These are phyloP conservation scores for Ramaria sp. DNA, from an alignment of 768 basidiomycete species.

Conservation along the genomic window DNA sequence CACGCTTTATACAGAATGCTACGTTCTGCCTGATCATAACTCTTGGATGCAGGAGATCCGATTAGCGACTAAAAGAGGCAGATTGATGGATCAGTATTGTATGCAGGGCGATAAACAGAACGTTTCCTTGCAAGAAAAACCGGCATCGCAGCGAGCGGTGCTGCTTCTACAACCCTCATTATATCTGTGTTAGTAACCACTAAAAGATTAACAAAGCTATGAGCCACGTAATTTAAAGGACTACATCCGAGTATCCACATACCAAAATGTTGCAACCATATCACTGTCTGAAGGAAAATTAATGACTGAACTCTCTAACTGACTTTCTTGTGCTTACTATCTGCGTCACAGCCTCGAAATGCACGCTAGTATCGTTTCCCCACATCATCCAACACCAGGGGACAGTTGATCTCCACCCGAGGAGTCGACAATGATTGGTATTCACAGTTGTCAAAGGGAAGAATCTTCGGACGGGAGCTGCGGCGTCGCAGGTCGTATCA, in stretches of 20 bases:
- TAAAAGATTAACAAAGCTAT: background rate
- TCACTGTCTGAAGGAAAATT: conserved; percentile 29
- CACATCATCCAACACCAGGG: conserved; percentile 60
- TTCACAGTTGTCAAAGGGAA: conserved; percentile 23
- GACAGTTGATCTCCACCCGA: conserved; percentile 45
- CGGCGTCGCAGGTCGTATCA: background rate
- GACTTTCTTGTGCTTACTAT: conserved; percentile 29
- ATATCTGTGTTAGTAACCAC: background rate
- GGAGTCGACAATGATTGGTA: conserved; percentile 35
- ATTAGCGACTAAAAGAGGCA: background rate
- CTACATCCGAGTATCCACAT: background rate
- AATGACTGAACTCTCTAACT: background rate
- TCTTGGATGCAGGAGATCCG: too few relatives aligned
- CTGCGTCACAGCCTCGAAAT: conserved; percentile 36
- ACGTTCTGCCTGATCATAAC: background rate
- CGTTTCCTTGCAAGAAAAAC: background rate
- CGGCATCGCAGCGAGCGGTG: background rate
- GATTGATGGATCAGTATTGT: background rate
- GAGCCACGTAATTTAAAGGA: background rate
- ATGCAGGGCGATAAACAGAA: background rate
- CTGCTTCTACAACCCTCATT: background rate
- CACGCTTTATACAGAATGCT: background rate
- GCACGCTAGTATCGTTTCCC: conserved; percentile 39
- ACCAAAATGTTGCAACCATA: conserved; percentile 38
- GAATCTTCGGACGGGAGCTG: background rate